These are phyloP conservation scores for Mucor irregularis DNA, from an alignment of 371 early-diverging fungal species.

Conservation along the genomic window DNA sequence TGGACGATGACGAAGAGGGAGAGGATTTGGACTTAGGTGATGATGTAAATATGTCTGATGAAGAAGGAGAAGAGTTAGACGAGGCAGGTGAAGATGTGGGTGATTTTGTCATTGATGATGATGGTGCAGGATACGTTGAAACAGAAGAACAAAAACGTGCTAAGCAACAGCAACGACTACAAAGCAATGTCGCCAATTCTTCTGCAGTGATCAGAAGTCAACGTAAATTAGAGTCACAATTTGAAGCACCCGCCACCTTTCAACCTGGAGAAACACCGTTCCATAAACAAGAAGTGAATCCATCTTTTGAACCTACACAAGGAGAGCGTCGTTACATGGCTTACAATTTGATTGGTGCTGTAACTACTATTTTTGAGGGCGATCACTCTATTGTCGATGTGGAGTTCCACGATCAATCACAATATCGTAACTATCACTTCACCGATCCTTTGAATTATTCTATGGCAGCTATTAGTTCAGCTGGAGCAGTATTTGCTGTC, in stretches of 20 bases:
- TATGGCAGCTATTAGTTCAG: slow-evolving; percentile 68
- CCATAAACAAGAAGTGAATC: slow-evolving; percentile 16
- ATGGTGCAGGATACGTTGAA: slow-evolving; percentile 55
- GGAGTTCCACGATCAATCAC: slow-evolving; percentile 83
- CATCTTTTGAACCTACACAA: slow-evolving; percentile 36
- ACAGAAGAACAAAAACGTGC: not conserved
- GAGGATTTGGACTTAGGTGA: not conserved
- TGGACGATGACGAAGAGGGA: not conserved
- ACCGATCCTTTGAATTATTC: slow-evolving; percentile 73
- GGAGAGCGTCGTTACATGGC: slow-evolving; percentile 74
- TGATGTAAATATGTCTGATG: not conserved
- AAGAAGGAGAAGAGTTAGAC: not conserved
- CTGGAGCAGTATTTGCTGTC: slow-evolving; percentile 81
- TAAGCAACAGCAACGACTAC: not conserved
- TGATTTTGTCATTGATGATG: slow-evolving; percentile 31
- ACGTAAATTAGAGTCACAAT: slow-evolving; percentile 8
- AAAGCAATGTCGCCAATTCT: not conserved
- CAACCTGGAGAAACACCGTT: slow-evolving; percentile 63
- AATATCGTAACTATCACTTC: slow-evolving; percentile 78
- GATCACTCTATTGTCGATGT: slow-evolving; percentile 77
- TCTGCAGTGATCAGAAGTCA: not conserved
- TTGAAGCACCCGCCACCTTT: slow-evolving; percentile 40
- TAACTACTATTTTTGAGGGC: slow-evolving; percentile 73
- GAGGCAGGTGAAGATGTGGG: slow-evolving; percentile 1
- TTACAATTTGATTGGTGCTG: slow-evolving; percentile 79